These are phyloP conservation scores for Filobasidium uniguttulatum DNA, from an alignment of 1,284 basidiomycete genomes.

Conservation along the genomic window DNA sequence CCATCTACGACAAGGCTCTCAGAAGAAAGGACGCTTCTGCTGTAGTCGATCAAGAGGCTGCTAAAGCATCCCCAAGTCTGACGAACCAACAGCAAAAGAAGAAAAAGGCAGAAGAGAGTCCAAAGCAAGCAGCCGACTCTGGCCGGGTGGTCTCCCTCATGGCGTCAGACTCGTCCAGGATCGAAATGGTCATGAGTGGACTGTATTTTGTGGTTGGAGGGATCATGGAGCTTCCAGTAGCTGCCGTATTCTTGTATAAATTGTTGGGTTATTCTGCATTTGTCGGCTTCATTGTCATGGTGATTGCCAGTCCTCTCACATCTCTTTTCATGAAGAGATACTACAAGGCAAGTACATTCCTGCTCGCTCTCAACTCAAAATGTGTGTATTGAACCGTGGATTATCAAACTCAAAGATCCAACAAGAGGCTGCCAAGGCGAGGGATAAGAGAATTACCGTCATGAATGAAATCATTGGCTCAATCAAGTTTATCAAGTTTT, in stretches of 20 bases:
- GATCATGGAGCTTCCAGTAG: conserved; percentile 68
- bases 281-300: conserved; percentile 63
- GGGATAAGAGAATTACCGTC: conserved; percentile 72
- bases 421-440: conserved; percentile 54
- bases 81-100: conserved; percentile 27
- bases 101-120: conserved; percentile 17
- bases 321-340: conserved; percentile 41
- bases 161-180: conserved; percentile 23
- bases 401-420: conserved; percentile 56
- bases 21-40: conserved; percentile 73
- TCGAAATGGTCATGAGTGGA: conserved; percentile 25
- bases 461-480: conserved; percentile 49
- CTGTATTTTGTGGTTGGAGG: conserved; percentile 46
- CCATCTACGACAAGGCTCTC: conserved; percentile 81
- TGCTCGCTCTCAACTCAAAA: conserved; percentile 21
- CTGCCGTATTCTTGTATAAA: conserved; percentile 63
- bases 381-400: too few species aligned
- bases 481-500: conserved; percentile 25
- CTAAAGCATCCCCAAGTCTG: not conserved
- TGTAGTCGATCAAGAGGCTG: conserved; percentile 33
- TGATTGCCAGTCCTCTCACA: conserved; percentile 53
- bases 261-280: conserved; percentile 73
- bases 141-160: conserved; percentile 42
- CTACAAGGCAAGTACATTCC: conserved; percentile 43
- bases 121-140: conserved; percentile 35